phyloP scores from a whole-genome alignment of 2,329 filamentous ascomycete genomes.

The Lasiodiplodia gonubiensis region DNA sequence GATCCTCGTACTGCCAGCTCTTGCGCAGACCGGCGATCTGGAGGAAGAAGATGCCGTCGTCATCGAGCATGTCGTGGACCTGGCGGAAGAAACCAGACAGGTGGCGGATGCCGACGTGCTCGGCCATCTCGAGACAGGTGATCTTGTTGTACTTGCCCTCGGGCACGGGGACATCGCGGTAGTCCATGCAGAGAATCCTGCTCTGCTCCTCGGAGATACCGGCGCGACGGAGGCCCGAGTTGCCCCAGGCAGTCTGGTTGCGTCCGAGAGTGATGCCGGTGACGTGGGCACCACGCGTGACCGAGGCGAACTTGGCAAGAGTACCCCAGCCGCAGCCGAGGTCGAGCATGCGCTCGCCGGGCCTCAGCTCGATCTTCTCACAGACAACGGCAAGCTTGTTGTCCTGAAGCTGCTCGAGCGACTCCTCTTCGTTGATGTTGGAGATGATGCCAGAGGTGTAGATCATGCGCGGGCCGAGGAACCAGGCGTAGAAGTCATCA shows the following conservation, averaged over 20 bases:
- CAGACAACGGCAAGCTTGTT: slow-evolving; percentile 96
- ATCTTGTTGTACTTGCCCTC: slow-evolving; percentile 88
- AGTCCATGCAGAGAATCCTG: slow-evolving; percentile 93
- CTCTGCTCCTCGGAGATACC: slow-evolving; percentile 87
- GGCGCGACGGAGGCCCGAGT: slow-evolving; percentile 81
- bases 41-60: slow-evolving; percentile 94
- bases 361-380: slow-evolving; percentile 87
- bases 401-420: slow-evolving; percentile 93
- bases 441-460: slow-evolving; percentile 96
- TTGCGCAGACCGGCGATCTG: slow-evolving; percentile 95
- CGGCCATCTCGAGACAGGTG: slow-evolving; percentile 96
- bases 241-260: slow-evolving; percentile 98
- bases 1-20: slow-evolving; percentile 96
- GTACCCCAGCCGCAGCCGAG: slow-evolving; percentile 99
- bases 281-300: slow-evolving; percentile 84
- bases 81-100: slow-evolving; percentile 81
- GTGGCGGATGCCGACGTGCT: slow-evolving; percentile 95
- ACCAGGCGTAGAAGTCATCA: slow-evolving; percentile 98
- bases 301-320: slow-evolving; percentile 87
- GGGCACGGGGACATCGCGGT: slow-evolving; percentile 87
- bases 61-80: slow-evolving; percentile 93
- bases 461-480: slow-evolving; percentile 97
- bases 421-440: slow-evolving; percentile 85
- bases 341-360: slow-evolving; percentile 84
- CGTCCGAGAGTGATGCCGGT: slow-evolving; percentile 93